These are phyloP conservation scores for Pseudogymnoascus sp. DNA, from an alignment of 2,329 filamentous ascomycete species.

Conservation along the genomic window DNA sequence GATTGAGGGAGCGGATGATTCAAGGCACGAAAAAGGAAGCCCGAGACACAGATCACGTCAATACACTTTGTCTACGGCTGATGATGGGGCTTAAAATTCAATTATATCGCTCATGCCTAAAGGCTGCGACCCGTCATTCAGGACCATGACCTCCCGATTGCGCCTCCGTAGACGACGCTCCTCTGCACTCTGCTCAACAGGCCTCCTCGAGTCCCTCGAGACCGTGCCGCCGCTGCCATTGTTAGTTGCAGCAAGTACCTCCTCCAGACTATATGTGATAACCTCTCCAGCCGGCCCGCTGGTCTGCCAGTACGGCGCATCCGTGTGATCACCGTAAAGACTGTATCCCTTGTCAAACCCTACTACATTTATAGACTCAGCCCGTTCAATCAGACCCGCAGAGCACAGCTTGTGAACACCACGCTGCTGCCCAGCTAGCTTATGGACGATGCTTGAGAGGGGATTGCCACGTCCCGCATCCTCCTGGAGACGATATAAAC, in stretches of 20 bases:
- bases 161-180: slow-evolving; percentile 69
- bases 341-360: slow-evolving; percentile 18
- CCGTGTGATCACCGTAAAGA: not conserved
- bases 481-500: slow-evolving; percentile 25
- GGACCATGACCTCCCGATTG: slow-evolving; percentile 80
- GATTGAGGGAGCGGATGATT: not conserved
- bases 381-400: slow-evolving; percentile 35
- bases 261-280: not conserved
- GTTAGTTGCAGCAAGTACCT: slow-evolving; percentile 17
- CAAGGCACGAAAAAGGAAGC: not conserved
- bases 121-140: slow-evolving; percentile 76
- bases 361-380: slow-evolving; percentile 32
- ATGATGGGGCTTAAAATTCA: slow-evolving; percentile 34
- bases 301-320: not conserved
- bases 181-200: slow-evolving; percentile 49
- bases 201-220: slow-evolving; percentile 26
- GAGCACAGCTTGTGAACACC: slow-evolving; percentile 24
- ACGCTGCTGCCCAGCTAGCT: slow-evolving; percentile 11
- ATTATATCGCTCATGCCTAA: slow-evolving; percentile 72
- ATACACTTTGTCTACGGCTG: not conserved
- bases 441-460: not conserved
- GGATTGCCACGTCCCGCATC: slow-evolving; percentile 26
- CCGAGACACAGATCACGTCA: not conserved
- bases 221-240: slow-evolving; percentile 20
- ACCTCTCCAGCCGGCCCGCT: not conserved